Percentiles rank a stretch among this genome's conserved stretches.
These are phyloP conservation scores for Trichosporon asahii DNA, from an alignment of 1,284 basidiomycete genomes.

Conservation along the genomic window DNA sequence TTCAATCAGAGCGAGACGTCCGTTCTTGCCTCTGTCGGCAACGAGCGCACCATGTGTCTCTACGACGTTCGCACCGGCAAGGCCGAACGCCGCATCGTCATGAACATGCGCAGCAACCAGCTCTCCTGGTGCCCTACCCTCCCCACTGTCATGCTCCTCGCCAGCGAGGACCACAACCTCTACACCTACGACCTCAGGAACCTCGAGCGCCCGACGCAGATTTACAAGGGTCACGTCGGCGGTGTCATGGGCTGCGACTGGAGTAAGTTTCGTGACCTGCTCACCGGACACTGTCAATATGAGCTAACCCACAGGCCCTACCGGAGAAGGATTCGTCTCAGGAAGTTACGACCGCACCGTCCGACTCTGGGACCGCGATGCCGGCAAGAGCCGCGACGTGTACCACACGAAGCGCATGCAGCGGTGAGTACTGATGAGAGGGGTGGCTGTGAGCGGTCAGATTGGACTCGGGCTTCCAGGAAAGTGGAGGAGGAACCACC, in stretches of 20 bases:
- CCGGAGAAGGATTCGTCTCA: conserved; percentile 91
- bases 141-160: conserved; percentile 84
- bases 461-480: neutral
- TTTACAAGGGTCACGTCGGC: conserved; percentile 96
- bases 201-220: conserved; percentile 76
- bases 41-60: conserved; percentile 89
- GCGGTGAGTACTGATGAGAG: conserved; percentile 57
- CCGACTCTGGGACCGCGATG: conserved; percentile 86
- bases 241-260: conserved; percentile 91
- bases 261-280: conserved; percentile 55
- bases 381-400: conserved; percentile 78
- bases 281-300: neutral
- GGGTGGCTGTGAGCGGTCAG: neutral
- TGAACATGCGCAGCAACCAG: conserved; percentile 86
- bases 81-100: conserved; percentile 82
- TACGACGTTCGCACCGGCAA: conserved; percentile 96
- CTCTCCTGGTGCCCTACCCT: conserved; percentile 94
- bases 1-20: conserved; percentile 94
- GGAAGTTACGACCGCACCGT: conserved; percentile 96
- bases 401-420: conserved; percentile 99
- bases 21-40: conserved; percentile 87
- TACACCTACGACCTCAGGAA: conserved; percentile 97
- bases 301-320: conserved; percentile 58
- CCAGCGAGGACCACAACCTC: conserved; percentile 96
- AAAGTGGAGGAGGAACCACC: neutral